Conservation (phyloP, 148 eudicot genomes). For the Diospyros lotus region DNA sequence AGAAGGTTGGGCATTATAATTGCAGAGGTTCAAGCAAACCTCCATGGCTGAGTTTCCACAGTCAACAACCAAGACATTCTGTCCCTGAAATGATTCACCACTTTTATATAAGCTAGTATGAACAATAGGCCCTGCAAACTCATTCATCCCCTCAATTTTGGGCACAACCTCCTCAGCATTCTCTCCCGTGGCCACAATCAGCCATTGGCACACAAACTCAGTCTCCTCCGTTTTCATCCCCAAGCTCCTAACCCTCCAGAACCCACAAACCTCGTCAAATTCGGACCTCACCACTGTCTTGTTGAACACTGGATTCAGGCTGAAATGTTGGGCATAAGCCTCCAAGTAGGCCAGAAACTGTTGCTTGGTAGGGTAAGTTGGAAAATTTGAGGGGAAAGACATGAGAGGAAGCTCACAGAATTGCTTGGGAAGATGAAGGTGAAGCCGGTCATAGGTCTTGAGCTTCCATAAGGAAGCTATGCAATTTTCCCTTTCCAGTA, state of each 20-base stretch:
- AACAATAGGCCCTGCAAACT: slow-evolving; percentile 33
- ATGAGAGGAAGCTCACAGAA: slow-evolving; percentile 53
- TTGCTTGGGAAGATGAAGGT: slow-evolving; percentile 62
- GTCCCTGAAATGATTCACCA: slow-evolving; percentile 33
- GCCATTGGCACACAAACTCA: slow-evolving; percentile 47
- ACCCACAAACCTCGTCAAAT: slow-evolving; percentile 25
- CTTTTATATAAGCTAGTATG: slow-evolving; percentile 59
- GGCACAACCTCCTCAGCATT: slow-evolving; percentile 55
- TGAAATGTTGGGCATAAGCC: slow-evolving; percentile 35
- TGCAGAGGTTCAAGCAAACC: slow-evolving; percentile 69
- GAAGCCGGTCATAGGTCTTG: slow-evolving; percentile 58
- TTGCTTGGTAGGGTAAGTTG: slow-evolving; percentile 58
- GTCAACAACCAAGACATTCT: slow-evolving; percentile 62
- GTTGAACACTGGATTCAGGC: slow-evolving; percentile 30
- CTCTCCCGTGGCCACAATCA: slow-evolving; percentile 69
- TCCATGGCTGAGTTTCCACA: slow-evolving; percentile 90
- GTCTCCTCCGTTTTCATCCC: slow-evolving; percentile 14
- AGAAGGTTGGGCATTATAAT: slow-evolving; percentile 47
- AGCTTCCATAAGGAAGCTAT: slow-evolving; percentile 61
- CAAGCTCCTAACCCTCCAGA: slow-evolving; percentile 37
- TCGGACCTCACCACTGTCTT: slow-evolving; percentile 35
- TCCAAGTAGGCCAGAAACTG: slow-evolving; percentile 50
- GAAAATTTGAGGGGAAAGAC: slow-evolving; percentile 48
- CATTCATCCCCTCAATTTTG: slow-evolving; percentile 35
- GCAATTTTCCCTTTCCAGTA: slow-evolving; percentile 48